Evolutionary conservation across 441 rosid species (phyloP), one percentile per base, ranked within the genome.

Genomic region (Populus hybrid): DNA sequence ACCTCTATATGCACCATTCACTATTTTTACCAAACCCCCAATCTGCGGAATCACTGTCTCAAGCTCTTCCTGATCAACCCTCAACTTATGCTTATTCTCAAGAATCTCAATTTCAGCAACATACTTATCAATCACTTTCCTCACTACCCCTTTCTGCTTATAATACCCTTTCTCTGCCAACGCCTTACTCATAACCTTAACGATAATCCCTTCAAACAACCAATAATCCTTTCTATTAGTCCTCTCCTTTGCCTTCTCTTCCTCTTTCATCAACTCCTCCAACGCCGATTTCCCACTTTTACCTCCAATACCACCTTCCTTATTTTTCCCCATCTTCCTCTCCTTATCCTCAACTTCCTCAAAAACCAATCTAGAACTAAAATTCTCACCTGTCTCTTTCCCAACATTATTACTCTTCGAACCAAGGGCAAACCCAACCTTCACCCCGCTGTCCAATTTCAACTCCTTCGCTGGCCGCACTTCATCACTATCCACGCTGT

Each of bases 51-150:
- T 89, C 80, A 94, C 99, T 0, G 97, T 95, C 88, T 95, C 98
- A 10, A 95, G 92, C 90, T 95, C 99, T 77, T 90, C 95, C 79
- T 94, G 99, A 81, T 95, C 98, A 78, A 95, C 95, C 78, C 97
- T 86, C 84, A 95, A 74, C 34, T 84, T 85, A 72, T 95, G 97
- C 85, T 93, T 94, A 71, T 82, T 89, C 77, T 91, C 94, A 18
- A 92, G 82, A 92, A 94, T 94, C 83, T 91, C 95, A 5, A 91
- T 87, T 84, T 95, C 98, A 21, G 97, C 98, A 4, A 90, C 97
- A 75, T 95, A 95, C 77, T 84, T 89, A 73, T 95, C 99, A 24
- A 91, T 90, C 77, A 94, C 97, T 83, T 87, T 91, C 80, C 81
- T 91, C 81, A 95, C 92, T 6, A 90, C 85, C 12, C 97, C 98